These are phyloP conservation scores for Dryas alaskensis DNA, from an alignment of 306 rosid species.

Conservation along the genomic window DNA sequence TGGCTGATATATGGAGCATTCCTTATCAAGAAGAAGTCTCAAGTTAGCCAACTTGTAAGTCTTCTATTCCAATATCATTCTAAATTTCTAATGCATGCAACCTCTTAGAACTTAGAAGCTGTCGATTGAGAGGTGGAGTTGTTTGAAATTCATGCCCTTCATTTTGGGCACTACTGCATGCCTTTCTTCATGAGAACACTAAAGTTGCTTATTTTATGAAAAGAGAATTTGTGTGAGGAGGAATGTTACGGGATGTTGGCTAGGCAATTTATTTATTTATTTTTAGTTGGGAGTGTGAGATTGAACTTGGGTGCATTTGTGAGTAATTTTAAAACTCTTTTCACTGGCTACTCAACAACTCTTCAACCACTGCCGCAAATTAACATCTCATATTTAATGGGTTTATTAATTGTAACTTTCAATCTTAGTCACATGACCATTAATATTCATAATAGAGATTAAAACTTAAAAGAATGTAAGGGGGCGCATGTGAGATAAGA, in stretches of 20 bases:
- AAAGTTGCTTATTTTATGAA: background rate
- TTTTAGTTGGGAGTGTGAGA: no score
- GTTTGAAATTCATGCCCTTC: background rate
- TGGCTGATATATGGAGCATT: background rate
- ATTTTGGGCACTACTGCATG: slow-evolving; percentile 1
- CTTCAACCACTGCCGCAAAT: no score
- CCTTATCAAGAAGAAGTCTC: background rate
- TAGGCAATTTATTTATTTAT: background rate
- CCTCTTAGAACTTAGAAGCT: no score
- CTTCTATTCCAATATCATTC: background rate
- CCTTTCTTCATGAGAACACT: slow-evolving; percentile 2
- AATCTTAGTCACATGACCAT: no score
- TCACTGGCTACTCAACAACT: no score
- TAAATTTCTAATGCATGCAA: background rate
- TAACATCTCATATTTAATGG: background rate
- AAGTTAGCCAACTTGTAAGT: background rate
- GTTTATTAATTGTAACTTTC: no score
- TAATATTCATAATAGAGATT: no score
- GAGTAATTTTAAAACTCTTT: no score
- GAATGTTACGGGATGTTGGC: background rate
- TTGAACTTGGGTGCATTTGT: no score
- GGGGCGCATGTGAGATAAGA: no score
- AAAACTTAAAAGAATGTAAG: no score
- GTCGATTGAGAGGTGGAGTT: background rate
- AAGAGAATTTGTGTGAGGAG: background rate